Evolutionary conservation across 176 grass and related monocot species (phyloP).

Genomic region (Oryza coarctata): DNA sequence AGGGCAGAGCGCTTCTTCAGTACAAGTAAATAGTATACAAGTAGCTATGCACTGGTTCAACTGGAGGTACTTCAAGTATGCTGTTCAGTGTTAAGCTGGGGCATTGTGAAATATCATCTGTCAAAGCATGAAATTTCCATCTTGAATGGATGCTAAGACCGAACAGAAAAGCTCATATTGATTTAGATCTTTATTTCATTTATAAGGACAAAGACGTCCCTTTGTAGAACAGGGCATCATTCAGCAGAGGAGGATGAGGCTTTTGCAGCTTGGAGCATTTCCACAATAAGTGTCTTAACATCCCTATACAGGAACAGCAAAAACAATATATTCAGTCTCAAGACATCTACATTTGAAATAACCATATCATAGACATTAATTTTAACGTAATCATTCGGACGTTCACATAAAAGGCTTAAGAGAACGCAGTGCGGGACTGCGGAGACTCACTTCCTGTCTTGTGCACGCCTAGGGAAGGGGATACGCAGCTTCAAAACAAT

Average conservation of each 20-base stretch:
- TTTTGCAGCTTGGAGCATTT: constrained; percentile 93
- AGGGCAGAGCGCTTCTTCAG: background rate
- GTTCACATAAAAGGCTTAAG: background rate
- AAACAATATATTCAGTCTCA: background rate
- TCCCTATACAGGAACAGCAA: constrained; percentile 53
- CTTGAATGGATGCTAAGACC: background rate
- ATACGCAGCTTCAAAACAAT: constrained; percentile 80
- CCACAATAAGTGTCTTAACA: constrained; percentile 90
- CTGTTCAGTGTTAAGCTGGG: background rate
- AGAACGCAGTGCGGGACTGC: background rate
- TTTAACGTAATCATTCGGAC: background rate
- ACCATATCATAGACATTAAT: background rate
- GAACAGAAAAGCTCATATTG: background rate
- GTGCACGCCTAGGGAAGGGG: constrained; percentile 76
- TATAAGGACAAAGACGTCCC: background rate
- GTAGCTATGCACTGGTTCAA: constrained; percentile 1
- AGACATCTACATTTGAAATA: constrained; percentile 2
- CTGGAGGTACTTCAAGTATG: background rate
- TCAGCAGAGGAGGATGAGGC: constrained; percentile 16
- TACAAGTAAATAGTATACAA: background rate
- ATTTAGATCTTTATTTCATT: constrained; percentile 2
- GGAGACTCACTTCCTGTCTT: constrained; percentile 76
- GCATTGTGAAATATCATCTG: background rate
- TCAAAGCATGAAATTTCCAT: constrained; percentile 6
- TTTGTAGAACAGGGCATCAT: constrained; percentile 27